Evolutionary conservation across 2,329 filamentous ascomycete genomes (phyloP).

Genomic region (Beauveria pseudobassiana): DNA sequence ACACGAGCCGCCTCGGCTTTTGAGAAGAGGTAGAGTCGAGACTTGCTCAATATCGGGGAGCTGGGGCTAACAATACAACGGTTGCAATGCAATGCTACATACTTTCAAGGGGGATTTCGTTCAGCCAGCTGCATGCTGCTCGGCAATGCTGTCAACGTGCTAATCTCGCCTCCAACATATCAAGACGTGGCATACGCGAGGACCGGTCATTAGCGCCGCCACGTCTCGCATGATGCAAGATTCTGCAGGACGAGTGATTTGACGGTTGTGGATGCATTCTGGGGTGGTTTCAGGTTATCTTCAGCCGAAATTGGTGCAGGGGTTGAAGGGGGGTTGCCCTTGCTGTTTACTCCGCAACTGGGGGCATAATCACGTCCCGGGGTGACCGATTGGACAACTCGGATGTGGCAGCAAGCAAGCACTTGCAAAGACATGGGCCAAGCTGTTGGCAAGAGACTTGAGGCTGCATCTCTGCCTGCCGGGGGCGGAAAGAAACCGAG

Average conservation of each 20-base stretch:
- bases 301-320: constrained; percentile 3
- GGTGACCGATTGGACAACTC: no score
- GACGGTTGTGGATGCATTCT: not conserved
- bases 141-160: no score
- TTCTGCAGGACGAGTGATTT: not conserved
- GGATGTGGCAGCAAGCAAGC: not conserved
- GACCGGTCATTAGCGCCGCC: not conserved
- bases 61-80: no score
- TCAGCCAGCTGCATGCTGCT: no score
- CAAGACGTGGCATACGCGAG: not conserved
- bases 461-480: not conserved
- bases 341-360: not conserved
- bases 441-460: not conserved
- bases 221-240: constrained; percentile 7
- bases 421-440: not conserved
- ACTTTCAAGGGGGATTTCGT: no score
- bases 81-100: no score
- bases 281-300: not conserved
- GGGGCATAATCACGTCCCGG: no score
- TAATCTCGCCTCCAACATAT: not conserved
- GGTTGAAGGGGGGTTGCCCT: not conserved
- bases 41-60: no score
- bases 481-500: not conserved
- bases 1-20: not conserved
- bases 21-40: not conserved